Conservation (phyloP, 345 rosid genomes). For the Gynandropsis gynandra region DNA sequence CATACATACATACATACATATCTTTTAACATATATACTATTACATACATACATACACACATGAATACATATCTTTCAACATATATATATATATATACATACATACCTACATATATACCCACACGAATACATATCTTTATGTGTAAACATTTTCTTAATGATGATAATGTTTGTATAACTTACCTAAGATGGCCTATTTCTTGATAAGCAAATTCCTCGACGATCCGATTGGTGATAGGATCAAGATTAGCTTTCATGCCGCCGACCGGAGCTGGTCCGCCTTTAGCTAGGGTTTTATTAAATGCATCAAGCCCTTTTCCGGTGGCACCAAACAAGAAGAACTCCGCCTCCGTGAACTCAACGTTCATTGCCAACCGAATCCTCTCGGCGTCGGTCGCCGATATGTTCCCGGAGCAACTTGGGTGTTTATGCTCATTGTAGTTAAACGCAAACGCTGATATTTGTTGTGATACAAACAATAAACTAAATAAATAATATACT, state of each 20-base stretch:
- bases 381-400: conserved; percentile 38
- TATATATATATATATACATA: neutral
- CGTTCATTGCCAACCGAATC: conserved; percentile 44
- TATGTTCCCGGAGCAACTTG: conserved; percentile 16
- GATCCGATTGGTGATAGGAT: conserved; percentile 28
- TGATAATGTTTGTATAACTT: neutral
- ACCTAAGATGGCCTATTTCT: conserved; percentile 76
- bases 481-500: too few relatives aligned
- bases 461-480: too few relatives aligned
- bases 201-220: conserved; percentile 59
- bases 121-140: too few relatives aligned
- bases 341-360: conserved; percentile 61
- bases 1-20: too few relatives aligned
- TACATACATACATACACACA: too few relatives aligned
- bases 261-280: conserved; percentile 61
- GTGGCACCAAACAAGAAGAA: conserved; percentile 41
- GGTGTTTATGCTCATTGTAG: too few relatives aligned
- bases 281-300: conserved; percentile 33
- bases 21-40: too few relatives aligned
- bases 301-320: conserved; percentile 48
- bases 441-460: too few relatives aligned
- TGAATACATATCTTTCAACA: neutral
- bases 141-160: too few relatives aligned
- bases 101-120: too few relatives aligned
- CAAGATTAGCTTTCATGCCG: conserved; percentile 47